Evolutionary conservation across 202 grass and related monocot species (phyloP).

Genomic region (Zoysia matrella): DNA sequence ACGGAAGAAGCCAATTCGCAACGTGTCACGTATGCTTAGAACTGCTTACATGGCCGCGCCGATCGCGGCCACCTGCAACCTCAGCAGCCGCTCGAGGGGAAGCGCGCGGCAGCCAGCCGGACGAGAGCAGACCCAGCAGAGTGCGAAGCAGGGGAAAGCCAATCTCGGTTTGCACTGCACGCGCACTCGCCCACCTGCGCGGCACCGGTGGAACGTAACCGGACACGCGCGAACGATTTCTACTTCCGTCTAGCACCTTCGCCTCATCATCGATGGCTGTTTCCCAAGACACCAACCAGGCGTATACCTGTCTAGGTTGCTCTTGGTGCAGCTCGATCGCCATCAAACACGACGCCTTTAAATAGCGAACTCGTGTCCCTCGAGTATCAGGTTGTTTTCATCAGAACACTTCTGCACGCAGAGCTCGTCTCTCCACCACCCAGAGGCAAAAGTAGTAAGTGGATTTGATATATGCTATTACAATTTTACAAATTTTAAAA

Average conservation of each 20-base stretch:
- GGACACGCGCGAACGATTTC: neutral
- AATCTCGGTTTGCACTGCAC: neutral
- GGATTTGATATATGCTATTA: no score
- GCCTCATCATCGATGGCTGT: slow-evolving; percentile 29
- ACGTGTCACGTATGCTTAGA: neutral
- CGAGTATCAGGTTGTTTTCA: neutral
- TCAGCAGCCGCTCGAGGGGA: no score
- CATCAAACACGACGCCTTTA: neutral
- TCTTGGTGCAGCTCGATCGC: slow-evolving; percentile 4
- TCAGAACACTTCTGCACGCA: no score
- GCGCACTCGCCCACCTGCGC: neutral
- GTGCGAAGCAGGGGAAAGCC: neutral
- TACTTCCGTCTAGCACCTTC: slow-evolving; percentile 11
- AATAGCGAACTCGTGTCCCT: neutral
- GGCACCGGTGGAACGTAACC: slow-evolving; percentile 12
- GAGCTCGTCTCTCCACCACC: no score
- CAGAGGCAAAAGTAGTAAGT: no score
- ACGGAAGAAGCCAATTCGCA: neutral
- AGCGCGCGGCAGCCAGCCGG: no score
- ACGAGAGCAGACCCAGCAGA: no score
- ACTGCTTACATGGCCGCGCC: no score
- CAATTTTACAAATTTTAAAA: no score
- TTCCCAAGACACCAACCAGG: slow-evolving; percentile 20
- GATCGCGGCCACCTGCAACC: neutral
- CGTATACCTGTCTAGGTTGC: neutral